These are phyloP conservation scores for Auriscalpium vulgare DNA, from an alignment of 768 basidiomycete genomes.

Conservation along the genomic window DNA sequence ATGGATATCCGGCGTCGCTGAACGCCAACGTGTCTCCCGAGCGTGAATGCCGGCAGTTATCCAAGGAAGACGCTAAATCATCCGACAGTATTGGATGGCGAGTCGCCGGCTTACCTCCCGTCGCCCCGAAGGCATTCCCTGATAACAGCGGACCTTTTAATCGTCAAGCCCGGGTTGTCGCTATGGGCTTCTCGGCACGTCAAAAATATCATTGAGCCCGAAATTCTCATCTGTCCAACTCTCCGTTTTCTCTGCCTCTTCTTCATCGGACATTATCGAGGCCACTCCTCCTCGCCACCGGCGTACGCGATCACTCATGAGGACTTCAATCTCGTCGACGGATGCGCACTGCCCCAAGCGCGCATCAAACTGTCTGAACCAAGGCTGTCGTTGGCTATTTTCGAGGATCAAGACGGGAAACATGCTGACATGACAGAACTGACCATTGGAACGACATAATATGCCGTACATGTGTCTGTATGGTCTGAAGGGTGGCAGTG, in stretches of 20 bases:
- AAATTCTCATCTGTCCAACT: background rate
- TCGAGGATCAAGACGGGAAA: background rate
- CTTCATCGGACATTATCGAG: background rate
- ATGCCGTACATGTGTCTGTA: slow-evolving; percentile 60
- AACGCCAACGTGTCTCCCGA: background rate
- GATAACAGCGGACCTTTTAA: no score
- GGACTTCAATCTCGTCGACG: slow-evolving; percentile 16
- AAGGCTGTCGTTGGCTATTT: slow-evolving; percentile 19
- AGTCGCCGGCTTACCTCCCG: no score
- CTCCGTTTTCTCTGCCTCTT: background rate
- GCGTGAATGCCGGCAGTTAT: no score
- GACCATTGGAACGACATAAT: slow-evolving; percentile 66
- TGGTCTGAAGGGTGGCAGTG: slow-evolving; percentile 38
- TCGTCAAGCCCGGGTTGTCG: background rate
- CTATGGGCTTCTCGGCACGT: background rate
- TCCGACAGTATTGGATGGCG: no score
- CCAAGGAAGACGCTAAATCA: no score
- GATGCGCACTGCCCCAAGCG: slow-evolving; percentile 13
- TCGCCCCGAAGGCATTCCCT: no score
- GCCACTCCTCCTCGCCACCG: slow-evolving; percentile 16
- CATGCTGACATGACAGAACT: slow-evolving; percentile 13
- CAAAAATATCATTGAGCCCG: background rate
- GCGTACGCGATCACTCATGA: slow-evolving; percentile 17
- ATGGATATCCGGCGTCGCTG: no score
- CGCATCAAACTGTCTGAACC: slow-evolving; percentile 21